Evolutionary conservation across 768 basidiomycete species (phyloP).

Genomic region (Cystobasidium onofrii): DNA sequence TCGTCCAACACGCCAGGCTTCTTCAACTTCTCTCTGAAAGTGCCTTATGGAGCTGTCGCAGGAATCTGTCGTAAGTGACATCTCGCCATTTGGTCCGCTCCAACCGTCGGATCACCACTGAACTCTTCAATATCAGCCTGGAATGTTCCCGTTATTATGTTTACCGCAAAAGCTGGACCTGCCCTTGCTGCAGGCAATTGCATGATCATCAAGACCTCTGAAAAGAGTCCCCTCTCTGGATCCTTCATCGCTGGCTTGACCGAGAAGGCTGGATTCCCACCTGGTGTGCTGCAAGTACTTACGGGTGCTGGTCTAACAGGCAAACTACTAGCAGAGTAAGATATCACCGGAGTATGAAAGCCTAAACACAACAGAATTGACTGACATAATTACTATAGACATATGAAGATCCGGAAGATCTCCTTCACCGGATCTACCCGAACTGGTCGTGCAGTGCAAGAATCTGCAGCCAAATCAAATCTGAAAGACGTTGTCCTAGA

Average conservation of each 20-base stretch:
- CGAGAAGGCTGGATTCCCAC: constrained; percentile 38
- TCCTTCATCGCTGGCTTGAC: constrained; percentile 27
- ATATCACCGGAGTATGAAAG: constrained; percentile 7
- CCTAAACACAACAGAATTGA: constrained; percentile 32
- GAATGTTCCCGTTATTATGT: neutral
- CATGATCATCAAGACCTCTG: constrained; percentile 39
- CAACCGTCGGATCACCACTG: neutral
- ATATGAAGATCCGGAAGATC: constrained; percentile 41
- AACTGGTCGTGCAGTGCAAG: constrained; percentile 34
- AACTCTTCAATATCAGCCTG: neutral
- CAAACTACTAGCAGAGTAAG: constrained; percentile 35
- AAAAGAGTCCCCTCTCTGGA: constrained; percentile 16
- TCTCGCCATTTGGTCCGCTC: neutral
- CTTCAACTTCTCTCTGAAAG: constrained; percentile 24
- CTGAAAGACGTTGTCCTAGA: constrained; percentile 42
- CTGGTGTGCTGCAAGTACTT: constrained; percentile 38
- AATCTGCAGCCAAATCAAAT: constrained; percentile 39
- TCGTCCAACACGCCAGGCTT: constrained; percentile 29
- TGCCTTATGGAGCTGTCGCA: constrained; percentile 33
- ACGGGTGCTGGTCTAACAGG: constrained; percentile 36
- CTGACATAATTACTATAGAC: constrained; percentile 34
- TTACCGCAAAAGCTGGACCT: constrained; percentile 21
- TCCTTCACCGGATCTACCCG: constrained; percentile 39
- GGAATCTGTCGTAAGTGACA: constrained; percentile 22
- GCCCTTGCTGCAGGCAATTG: constrained; percentile 39